Evolutionary conservation across 2,329 filamentous ascomycete genomes (phyloP), one percentile per base, ranked within the genome.

Genomic region (Beauveria sp.): DNA sequence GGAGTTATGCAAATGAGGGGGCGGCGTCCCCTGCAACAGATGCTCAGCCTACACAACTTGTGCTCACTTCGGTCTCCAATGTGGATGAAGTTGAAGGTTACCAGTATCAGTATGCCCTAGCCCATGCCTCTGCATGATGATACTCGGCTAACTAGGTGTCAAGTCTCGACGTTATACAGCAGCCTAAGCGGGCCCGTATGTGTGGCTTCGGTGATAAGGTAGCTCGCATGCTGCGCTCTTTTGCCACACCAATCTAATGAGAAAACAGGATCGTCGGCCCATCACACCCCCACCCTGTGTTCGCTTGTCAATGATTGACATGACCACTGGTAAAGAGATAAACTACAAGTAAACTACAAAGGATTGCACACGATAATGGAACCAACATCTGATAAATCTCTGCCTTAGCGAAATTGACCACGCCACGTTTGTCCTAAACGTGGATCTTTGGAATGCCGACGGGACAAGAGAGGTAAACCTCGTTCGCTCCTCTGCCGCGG

Each of bases 141-240:
- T 16, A 12, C 24, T 16, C 43, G 63, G 52, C 55, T 43, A 26
- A 58, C 68, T 70, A 60, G 72, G 57, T 14, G 18, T 42, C 63
- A 66, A 89, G 86, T 64, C 82, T 96, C 56, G 80, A 87, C 66
- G 91, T 97, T 63, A 86, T 90, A 66, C 95, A 99, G 77, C 92
- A 98, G 74, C 95, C 95, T 56, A 83, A 91, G 69, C 86, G 95
- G 69, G 95, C 95, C 66, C 90, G 95, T 64, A 98, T 98, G 95
- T 99, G 95, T 78, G 95, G 95, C 8, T 99, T 98, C 77, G 95
- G 95, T 65, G 95, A 99, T 79, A 99, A 98, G 83, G 91, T 95
- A 77, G 61, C 68, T 52, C n/a, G 30, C 20, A n/a, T 28, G 49
- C 12, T 18, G 47, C 52, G 22, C 12, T 20, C 4, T 20, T 20